Base-by-base conservation (phyloP, 371 early-diverging fungal genomes). In the Aphelidium insulamus region DNA sequence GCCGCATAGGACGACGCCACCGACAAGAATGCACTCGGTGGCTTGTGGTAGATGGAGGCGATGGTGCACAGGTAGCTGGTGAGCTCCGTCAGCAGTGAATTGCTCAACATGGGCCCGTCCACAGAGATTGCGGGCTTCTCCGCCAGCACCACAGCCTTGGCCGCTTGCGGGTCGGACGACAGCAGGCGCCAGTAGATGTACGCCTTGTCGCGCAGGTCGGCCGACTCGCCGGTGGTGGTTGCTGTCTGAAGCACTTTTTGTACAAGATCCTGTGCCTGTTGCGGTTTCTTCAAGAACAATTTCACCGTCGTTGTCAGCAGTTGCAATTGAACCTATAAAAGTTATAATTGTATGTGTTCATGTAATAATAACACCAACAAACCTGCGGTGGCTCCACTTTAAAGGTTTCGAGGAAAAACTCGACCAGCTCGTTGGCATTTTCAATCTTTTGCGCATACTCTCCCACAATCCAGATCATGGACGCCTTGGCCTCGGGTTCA, bases 171-270 rank as follows among this genome's bases (percentile, higher is more conserved):
- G 51, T 90, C 79, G 3, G 88, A 80, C 3, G 86, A 85, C 4
- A 95, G 53, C 39, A 92, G 50, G 26, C 97, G 69, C 94, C 92
- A 91, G 50, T 91, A 91, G 21, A 95, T 77, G 39, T 80, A 90
- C 1, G 83, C 91, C 32, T 92, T 69, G 45, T 95, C 97, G 22
- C 97, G 63, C 33, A 94, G 61, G 54, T 92, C 94, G 1, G 92
- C 87, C 54, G 84, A 85, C 45, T 88, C 86, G 41, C 76, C 72
- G 28, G 77, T 79, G 33, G 78, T 76, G 1, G 91, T 85, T 1
- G 84, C 74, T 24, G 63, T 72, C 46, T 88, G 80, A 21, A 92
- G 62, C 8, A 83, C 66, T 31, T 71, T 68, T 14, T 80, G 77
- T 6, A 91, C 79, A 27, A 92, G 50, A 9, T 75, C 77, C 59